Evolutionary conservation across 2,329 filamentous ascomycete genomes (phyloP).

Genomic region (Fonsecaea erecta): DNA sequence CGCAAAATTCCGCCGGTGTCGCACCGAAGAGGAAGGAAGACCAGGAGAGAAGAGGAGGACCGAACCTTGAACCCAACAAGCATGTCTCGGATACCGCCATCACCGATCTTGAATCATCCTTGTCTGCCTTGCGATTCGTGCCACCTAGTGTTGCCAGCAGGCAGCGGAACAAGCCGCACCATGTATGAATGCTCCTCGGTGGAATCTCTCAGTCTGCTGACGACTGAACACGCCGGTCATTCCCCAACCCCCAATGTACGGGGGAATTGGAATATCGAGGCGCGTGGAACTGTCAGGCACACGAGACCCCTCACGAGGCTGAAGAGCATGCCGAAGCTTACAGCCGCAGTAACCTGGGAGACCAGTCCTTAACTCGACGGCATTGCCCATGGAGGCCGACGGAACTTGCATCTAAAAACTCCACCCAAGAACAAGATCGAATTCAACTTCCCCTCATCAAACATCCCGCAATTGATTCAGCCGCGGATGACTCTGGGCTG

Average conservation of each 20-base stretch:
- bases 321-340: neutral
- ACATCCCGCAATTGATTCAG: neutral
- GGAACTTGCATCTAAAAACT: neutral
- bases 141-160: conserved; percentile 48
- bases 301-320: conserved; percentile 20
- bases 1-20: conserved; percentile 2
- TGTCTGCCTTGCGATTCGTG: conserved; percentile 53
- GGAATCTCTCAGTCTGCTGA: neutral
- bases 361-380: neutral
- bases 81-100: conserved; percentile 41
- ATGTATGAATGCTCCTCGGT: neutral
- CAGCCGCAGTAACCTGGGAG: neutral
- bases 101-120: conserved; percentile 47
- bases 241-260: neutral
- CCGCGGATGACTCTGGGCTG: neutral
- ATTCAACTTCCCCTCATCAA: neutral
- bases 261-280: neutral
- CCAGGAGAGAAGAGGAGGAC: neutral
- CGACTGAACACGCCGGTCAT: neutral
- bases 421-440: neutral
- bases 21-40: neutral
- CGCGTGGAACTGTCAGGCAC: neutral
- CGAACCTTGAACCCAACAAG: conserved; percentile 22
- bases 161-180: conserved; percentile 29
- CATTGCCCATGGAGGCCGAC: neutral